These are phyloP conservation scores for Nakataea oryzae DNA, from an alignment of 2,329 filamentous ascomycete genomes.

Conservation along the genomic window DNA sequence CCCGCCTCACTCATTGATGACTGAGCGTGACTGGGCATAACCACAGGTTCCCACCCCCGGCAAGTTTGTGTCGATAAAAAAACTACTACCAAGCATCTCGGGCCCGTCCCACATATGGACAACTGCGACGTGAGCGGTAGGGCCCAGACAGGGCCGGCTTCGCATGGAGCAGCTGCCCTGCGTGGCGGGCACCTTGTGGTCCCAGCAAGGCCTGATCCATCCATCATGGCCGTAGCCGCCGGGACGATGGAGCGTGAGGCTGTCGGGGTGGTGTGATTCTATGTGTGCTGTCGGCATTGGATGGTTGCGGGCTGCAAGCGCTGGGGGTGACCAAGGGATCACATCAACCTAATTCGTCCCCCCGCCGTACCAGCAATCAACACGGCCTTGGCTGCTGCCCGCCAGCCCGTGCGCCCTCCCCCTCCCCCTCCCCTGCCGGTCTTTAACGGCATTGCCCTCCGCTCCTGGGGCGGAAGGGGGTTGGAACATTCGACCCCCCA, in stretches of 20 bases:
- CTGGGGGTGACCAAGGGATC: neutral
- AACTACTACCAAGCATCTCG: neutral
- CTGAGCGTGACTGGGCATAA: neutral
- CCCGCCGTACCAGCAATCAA: neutral
- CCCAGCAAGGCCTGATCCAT: neutral
- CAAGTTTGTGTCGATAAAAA: neutral
- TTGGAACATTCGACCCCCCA: neutral
- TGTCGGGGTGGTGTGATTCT: neutral
- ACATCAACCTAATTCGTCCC: neutral
- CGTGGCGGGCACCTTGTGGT: neutral
- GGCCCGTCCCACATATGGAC: neutral
- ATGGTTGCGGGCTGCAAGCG: neutral
- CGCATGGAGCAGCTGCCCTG: neutral
- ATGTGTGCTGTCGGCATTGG: neutral
- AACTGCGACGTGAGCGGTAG: neutral
- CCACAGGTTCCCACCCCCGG: neutral
- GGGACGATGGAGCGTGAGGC: neutral
- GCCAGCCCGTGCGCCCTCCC: neutral
- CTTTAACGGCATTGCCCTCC: neutral
- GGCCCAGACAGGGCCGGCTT: neutral
- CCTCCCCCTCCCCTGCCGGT: no score
- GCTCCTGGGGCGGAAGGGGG: neutral
- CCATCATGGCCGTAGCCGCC: neutral
- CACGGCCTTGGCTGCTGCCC: neutral
- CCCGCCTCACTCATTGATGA: neutral